Percentiles rank a stretch among this genome's conserved stretches.
Evolutionary conservation across 2,329 filamentous ascomycete species (phyloP).

Genomic region (Penicillium sp.): DNA sequence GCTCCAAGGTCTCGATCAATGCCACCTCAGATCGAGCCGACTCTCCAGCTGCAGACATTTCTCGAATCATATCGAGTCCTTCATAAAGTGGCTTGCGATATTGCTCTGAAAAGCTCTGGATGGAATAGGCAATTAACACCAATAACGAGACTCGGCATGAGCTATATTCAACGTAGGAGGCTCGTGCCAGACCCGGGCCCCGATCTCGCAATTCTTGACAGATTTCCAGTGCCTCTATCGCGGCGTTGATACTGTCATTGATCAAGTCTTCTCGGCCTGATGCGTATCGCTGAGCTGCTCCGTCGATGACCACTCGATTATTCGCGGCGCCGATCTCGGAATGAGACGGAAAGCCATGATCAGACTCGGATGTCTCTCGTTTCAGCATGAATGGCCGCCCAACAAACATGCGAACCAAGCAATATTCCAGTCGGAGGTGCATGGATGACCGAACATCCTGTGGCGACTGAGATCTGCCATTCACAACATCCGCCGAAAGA

Average conservation of each 20-base stretch:
- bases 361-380: constrained; percentile 1
- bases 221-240: constrained; percentile 26
- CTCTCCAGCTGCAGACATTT: constrained; percentile 32
- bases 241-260: constrained; percentile 28
- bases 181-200: constrained; percentile 29
- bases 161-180: constrained; percentile 39
- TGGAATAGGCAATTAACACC: constrained; percentile 35
- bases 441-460: constrained; percentile 15
- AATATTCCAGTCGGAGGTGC: constrained; percentile 44
- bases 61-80: constrained; percentile 31
- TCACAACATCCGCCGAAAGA: constrained; percentile 2
- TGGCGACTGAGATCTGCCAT: not conserved
- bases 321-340: not conserved
- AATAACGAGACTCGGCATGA: constrained; percentile 36
- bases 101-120: constrained; percentile 26
- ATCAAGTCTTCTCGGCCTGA: constrained; percentile 18
- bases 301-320: not conserved
- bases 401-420: constrained; percentile 50
- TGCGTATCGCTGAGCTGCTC: not conserved
- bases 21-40: constrained; percentile 34
- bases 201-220: constrained; percentile 24
- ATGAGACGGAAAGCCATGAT: constrained; percentile 7
- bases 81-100: constrained; percentile 21
- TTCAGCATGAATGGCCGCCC: constrained; percentile 50
- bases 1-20: constrained; percentile 32